Base-by-base conservation (phyloP, 2,329 filamentous ascomycete genomes). In the Ophiobolus disseminans region DNA sequence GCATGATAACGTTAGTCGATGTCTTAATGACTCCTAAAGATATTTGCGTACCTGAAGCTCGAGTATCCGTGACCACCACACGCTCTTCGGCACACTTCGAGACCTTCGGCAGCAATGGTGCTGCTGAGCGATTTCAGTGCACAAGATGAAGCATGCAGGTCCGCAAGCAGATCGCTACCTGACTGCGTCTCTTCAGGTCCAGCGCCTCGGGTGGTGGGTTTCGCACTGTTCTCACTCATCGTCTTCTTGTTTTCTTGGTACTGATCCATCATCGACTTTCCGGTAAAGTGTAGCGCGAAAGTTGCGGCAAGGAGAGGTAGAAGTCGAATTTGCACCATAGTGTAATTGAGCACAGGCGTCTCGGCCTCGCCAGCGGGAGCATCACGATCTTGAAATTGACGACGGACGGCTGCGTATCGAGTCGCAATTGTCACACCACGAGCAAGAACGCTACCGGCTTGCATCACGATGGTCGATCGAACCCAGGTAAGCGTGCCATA, bases 401-500 rank as follows among this genome's bases (percentile, higher is more conserved):
- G 81, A 40, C 88, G 82, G 4, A 91, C 84, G 2, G 88, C 83
- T 50, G 84, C 85, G 73, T 91, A 91, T 45, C 88, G 82, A 2
- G 85, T 88, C 3, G 88, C 88, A 53, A 91, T 91, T 13, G 88
- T 91, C 2, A 91, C 88, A 72, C 88, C 89, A 14, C 87, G 83
- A 34, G 88, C 88, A 16, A 91, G 79, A 3, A 87, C 85, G 40
- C 83, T 81, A 42, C 88, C 88, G 0, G 88, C 85, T 68, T 90
- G 85, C 41, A 90, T 80, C 9, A 91, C 88, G 48, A 91, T 91
- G 38, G 79, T 87, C 25, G 85, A 86, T 22, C 88, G 86, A 19
- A 91, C 84, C 80, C 84, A 91, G 0, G 88, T 91, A 61, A 91
- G 76, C 13, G 88, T 91, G 40, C 88, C 88, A 71, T 90, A 91